Evolutionary conservation across 805 yeast genomes (phyloP), one percentile per base, ranked within the genome.

Genomic region (Kodamaea lidongshanica): DNA sequence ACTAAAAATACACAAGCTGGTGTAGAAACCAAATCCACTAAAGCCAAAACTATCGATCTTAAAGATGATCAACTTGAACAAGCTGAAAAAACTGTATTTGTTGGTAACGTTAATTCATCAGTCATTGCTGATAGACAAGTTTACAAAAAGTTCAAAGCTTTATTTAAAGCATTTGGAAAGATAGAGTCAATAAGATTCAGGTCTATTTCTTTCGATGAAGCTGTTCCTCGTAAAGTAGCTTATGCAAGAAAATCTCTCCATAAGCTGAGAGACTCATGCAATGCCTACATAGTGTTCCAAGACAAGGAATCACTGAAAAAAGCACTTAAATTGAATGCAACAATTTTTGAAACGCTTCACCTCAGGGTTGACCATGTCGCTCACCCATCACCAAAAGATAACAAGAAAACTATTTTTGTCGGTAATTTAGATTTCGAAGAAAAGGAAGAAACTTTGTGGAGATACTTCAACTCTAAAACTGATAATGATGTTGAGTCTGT

Each of bases 391-490:
- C 75, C 79, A 39, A 87, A 83, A 47, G 95, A 86, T 45, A 78
- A 80, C 54, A 81, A 78, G 50, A 71, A 87, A 35, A 78, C 89
- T 13, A 74, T 92, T 14, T 92, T 92, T 51, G 86, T 92, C 12
- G 99, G 99, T 16, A 89, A 92, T 55, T 65, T 92, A 39, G 94
- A 86, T 50, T 92, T 92, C 51, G 95, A 86, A 54, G 95, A 85
- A 52, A 72, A 72, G 36, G 99, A 92, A 56, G 98, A 92, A 54
- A 69, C 76, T 19, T 64, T 92, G 19, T 92, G 95, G 94, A 70
- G 65, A 32, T 85, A 79, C 53, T 92, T 92, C 61, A 67, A 65
- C 38, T 39, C 51, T 6, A 61, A 64, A 20, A 45, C 55, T 20
- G 55, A 51, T 19, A 59, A 58, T 25, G 78, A 73, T 16, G 81